Evolutionary conservation across 352 stramenopile genomes (phyloP), one percentile per base, ranked within the genome.

Genomic region (Pilasporangium apinafurcum): DNA sequence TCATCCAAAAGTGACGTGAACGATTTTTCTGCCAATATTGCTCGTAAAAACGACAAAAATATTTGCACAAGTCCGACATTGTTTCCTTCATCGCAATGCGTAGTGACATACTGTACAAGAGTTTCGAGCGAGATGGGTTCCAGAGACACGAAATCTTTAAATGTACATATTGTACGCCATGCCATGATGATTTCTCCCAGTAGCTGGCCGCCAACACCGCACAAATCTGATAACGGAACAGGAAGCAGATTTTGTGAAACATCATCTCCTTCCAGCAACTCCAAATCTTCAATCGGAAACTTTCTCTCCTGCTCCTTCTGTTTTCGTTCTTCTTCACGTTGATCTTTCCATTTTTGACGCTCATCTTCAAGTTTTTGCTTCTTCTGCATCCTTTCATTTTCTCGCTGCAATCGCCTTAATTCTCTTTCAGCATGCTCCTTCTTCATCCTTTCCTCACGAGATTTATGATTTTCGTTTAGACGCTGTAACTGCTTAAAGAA

Each of bases 401-500:
- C 74, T 27, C 69, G 59, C 32, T 77, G 74, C 10, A 52, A 57
- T 1, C 76, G 67, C 21, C 79, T 66, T 17, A 67, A 63, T 52
- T 92, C 80, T 27, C 68, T 59, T 14, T 77, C 76, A 17, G 51
- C 59, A 1, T 74, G 67, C 33, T 87, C 70, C 25, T 77, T 78
- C 35, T 78, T 51, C 25, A 69, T 62, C 22, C 73, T 69, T 24
- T 67, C 68, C 56, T 74, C 64, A 37, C 80, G 74, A 24, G 76
- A 48, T 22, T 61, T 68, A 27, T 83, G 78, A 21, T 64, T 84
- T 42, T 90, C 70, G 46, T 79, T 62, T 46, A 90, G 46, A 20
- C 81, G 72, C 31, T 89, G 70, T 14, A 92, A 55, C 34, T 92
- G 77, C 48, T 80, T 86, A 51, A 92, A 90, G 44, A 92, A 92